Evolutionary conservation across 345 rosid genomes (phyloP).

Genomic region (Eucalyptus cloeziana): DNA sequence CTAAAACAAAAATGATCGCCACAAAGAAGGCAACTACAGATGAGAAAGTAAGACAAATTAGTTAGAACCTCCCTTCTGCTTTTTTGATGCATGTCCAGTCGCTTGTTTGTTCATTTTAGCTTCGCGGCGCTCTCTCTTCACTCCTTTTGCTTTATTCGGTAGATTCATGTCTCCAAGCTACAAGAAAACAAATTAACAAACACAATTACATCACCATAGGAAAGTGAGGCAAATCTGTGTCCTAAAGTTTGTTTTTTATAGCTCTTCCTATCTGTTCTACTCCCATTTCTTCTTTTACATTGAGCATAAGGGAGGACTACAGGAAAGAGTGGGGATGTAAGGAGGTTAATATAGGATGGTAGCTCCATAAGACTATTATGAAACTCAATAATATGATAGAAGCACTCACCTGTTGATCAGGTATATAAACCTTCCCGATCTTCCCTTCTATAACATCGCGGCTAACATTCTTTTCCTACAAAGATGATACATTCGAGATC

Average conservation of each 20-base stretch:
- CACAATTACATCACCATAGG: background rate
- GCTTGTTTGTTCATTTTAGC: constrained; percentile 35
- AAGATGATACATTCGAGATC: background rate
- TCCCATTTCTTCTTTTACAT: background rate
- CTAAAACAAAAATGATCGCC: background rate
- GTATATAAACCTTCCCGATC: constrained; percentile 70
- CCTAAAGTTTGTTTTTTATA: background rate
- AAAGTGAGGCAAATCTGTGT: background rate
- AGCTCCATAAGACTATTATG: background rate
- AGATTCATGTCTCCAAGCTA: constrained; percentile 51
- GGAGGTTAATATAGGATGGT: background rate
- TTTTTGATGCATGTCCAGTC: constrained; percentile 34
- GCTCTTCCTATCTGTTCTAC: background rate
- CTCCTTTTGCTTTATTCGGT: constrained; percentile 66
- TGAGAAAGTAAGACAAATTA: background rate
- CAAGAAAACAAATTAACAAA: background rate
- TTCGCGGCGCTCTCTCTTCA: constrained; percentile 91
- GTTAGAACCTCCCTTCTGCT: constrained; percentile 41
- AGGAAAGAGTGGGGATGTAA: background rate
- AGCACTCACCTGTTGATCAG: constrained; percentile 75
- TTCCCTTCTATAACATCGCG: constrained; percentile 53
- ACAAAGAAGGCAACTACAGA: background rate
- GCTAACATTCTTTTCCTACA: constrained; percentile 67
- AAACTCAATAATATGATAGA: background rate
- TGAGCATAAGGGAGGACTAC: background rate